Evolutionary conservation across 2,329 filamentous ascomycete genomes (phyloP).

Genomic region (Orbilia oligospora): DNA sequence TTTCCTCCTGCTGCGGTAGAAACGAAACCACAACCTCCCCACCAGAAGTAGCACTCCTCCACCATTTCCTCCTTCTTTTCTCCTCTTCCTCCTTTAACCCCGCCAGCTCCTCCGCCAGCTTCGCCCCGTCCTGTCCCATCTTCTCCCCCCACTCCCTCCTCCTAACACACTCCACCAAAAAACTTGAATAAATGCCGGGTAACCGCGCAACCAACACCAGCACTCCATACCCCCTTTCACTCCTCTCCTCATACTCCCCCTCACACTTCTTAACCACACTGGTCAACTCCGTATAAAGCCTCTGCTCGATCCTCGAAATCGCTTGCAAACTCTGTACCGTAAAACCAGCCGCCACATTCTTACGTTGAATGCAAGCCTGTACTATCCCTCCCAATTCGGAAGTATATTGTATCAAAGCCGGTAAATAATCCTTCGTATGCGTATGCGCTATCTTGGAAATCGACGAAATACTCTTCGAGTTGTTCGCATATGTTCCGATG

Average conservation of each 20-base stretch:
- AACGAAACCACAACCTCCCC: constrained; percentile 73
- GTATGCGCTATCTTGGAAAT: constrained; percentile 76
- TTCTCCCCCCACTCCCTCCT: constrained; percentile 93
- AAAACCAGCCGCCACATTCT: constrained; percentile 46
- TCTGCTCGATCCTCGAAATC: constrained; percentile 50
- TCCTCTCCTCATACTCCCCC: constrained; percentile 78
- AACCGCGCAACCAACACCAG: constrained; percentile 85
- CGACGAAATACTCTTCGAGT: constrained; percentile 75
- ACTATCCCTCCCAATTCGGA: constrained; percentile 73
- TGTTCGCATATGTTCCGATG: constrained; percentile 77
- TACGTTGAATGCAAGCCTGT: constrained; percentile 69
- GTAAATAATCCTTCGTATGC: constrained; percentile 76
- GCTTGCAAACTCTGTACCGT: constrained; percentile 52
- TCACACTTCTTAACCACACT: constrained; percentile 79
- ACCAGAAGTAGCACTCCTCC: constrained; percentile 79
- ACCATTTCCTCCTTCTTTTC: constrained; percentile 89
- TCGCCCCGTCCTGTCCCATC: constrained; percentile 86
- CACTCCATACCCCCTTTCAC: constrained; percentile 81
- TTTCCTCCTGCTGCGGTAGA: constrained; percentile 72
- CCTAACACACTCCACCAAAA: constrained; percentile 86
- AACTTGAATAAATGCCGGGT: constrained; percentile 89
- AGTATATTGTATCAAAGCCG: constrained; percentile 73
- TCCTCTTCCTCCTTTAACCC: constrained; percentile 92
- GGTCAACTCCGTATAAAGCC: constrained; percentile 70
- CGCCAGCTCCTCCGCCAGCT: constrained; percentile 91